Percentiles rank a stretch among this genome's conserved stretches.
These are phyloP conservation scores for Aspergillus latus DNA, from an alignment of 2,329 filamentous ascomycete species.

Conservation along the genomic window DNA sequence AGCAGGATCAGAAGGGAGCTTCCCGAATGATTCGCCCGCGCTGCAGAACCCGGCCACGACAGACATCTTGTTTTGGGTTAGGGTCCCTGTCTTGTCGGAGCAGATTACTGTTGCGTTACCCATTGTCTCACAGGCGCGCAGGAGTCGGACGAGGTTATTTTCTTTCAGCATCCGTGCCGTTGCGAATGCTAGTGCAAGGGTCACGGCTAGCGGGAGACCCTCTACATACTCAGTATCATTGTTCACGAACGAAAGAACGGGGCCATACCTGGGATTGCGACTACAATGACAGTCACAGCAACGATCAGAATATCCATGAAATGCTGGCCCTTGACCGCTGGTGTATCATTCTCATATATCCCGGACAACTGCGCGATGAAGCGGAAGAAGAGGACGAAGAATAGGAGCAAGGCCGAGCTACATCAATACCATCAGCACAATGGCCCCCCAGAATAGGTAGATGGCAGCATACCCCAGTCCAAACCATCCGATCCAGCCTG, in stretches of 20 bases:
- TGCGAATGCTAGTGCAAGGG: conserved; percentile 72
- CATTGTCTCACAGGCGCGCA: conserved; percentile 79
- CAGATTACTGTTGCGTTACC: conserved; percentile 78
- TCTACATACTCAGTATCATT: conserved; percentile 43
- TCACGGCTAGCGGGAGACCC: conserved; percentile 73
- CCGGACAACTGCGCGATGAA: conserved; percentile 69
- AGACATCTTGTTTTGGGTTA: conserved; percentile 74
- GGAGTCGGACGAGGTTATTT: conserved; percentile 72
- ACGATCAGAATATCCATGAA: conserved; percentile 77
- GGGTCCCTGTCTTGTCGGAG: conserved; percentile 75
- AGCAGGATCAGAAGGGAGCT: conserved; percentile 37
- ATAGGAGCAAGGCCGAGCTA: conserved; percentile 70
- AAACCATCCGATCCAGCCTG: conserved; percentile 74
- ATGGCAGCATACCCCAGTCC: conserved; percentile 59
- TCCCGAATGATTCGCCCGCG: conserved; percentile 53
- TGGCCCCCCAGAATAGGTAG: not conserved
- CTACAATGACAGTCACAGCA: conserved; percentile 78
- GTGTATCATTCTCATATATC: conserved; percentile 46
- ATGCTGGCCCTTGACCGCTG: conserved; percentile 74
- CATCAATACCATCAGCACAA: conserved; percentile 15
- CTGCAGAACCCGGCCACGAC: conserved; percentile 72
- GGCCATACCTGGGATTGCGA: conserved; percentile 63
- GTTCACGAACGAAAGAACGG: not conserved
- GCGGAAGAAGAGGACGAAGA: conserved; percentile 81
- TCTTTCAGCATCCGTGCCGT: conserved; percentile 75